A percentile compares a stretch with the other conserved stretches of the same genome.
These are phyloP conservation scores for Ostreobium quekettii DNA, from an alignment of 139 green algal species.

Conservation along the genomic window DNA sequence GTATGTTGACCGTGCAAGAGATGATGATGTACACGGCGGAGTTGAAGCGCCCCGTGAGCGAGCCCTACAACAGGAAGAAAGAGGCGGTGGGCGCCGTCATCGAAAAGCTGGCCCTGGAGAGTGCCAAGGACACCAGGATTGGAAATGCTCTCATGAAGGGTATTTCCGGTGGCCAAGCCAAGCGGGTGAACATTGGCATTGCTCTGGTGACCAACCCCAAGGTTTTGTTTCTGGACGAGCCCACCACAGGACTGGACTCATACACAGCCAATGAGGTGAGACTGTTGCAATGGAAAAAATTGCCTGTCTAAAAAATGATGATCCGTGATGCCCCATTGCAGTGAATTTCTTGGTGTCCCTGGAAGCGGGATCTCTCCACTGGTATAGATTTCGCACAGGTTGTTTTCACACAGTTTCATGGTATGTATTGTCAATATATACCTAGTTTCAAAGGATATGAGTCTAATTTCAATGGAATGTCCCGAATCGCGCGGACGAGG, in stretches of 20 bases:
- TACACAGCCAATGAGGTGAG: conserved; percentile 55
- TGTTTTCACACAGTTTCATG: too few relatives aligned
- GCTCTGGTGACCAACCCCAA: conserved; percentile 51
- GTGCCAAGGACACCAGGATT: conserved; percentile 26
- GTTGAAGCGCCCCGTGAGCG: conserved; percentile 32
- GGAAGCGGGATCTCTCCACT: too few relatives aligned
- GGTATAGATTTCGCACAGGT: too few relatives aligned
- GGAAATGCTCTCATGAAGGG: conserved; percentile 42
- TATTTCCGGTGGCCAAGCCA: conserved; percentile 55
- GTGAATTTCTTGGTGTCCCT: too few relatives aligned
- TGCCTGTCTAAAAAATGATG: too few relatives aligned
- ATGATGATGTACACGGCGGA: conserved; percentile 75
- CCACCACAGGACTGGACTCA: conserved; percentile 58
- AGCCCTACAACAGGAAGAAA: conserved; percentile 34
- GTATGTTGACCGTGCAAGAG: conserved; percentile 53
- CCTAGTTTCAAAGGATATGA: too few relatives aligned
- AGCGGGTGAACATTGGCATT: conserved; percentile 56
- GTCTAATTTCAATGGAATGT: too few relatives aligned
- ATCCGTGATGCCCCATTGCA: too few relatives aligned
- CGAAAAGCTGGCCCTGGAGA: conserved; percentile 10
- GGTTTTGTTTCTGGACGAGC: conserved; percentile 64
- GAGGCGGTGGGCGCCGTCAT: conserved; percentile 43
- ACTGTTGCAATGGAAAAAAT: too few relatives aligned
- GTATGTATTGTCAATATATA: too few relatives aligned
- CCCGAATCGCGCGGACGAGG: too few relatives aligned